Percentiles rank a stretch among this genome's conserved stretches.
Conservation (phyloP, 2,329 filamentous ascomycete species). For the Aspergillus calidoustus region DNA sequence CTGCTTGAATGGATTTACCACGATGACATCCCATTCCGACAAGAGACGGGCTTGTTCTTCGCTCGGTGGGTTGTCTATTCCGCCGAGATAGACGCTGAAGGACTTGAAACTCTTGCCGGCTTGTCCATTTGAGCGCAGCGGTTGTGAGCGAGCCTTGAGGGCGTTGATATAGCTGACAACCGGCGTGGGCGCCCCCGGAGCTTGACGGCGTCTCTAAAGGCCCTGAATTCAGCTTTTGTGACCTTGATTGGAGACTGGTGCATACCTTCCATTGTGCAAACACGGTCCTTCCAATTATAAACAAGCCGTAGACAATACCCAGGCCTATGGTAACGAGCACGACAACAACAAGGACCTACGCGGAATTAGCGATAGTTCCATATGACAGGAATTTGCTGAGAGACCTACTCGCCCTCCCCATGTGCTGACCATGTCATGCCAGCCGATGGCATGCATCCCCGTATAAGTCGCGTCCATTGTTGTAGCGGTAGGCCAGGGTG, state of each 20-base stretch:
- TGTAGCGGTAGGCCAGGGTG: not conserved
- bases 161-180: constrained; percentile 15
- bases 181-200: constrained; percentile 10
- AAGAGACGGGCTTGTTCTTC: constrained; percentile 31
- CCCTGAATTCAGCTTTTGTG: not conserved
- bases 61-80: constrained; percentile 34
- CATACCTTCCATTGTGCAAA: constrained; percentile 18
- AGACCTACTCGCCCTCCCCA: not conserved
- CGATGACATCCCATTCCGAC: constrained; percentile 38
- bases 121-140: not conserved
- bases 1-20: constrained; percentile 39
- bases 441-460: not conserved
- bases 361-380: not conserved
- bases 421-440: not conserved
- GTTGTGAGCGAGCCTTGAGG: constrained; percentile 7
- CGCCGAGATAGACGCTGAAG: constrained; percentile 41
- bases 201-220: constrained; percentile 13
- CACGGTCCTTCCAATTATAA: constrained; percentile 8
- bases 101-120: constrained; percentile 17
- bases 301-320: constrained; percentile 15
- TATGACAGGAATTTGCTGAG: not conserved
- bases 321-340: constrained; percentile 16
- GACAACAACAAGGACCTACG: not conserved
- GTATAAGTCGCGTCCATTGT: not conserved
- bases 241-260: not conserved